These are phyloP conservation scores for Colletotrichum neosansevieriae DNA, from an alignment of 2,329 filamentous ascomycete species.

Conservation along the genomic window DNA sequence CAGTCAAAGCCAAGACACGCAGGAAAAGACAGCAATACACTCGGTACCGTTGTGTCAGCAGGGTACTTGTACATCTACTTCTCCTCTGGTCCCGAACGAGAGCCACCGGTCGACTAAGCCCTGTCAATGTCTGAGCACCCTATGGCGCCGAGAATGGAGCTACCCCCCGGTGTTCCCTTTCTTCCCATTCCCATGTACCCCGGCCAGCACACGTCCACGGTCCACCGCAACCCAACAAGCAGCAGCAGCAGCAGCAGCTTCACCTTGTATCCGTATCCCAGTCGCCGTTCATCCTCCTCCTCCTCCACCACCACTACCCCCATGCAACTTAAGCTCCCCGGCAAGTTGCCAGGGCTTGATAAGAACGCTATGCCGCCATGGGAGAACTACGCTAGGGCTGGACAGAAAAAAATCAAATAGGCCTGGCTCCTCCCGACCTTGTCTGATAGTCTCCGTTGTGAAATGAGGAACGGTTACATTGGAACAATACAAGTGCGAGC, in stretches of 20 bases:
- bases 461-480: conserved; percentile 36
- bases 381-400: conserved; percentile 38
- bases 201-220: conserved; percentile 36
- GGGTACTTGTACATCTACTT: conserved; percentile 37
- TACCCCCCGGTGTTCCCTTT: conserved; percentile 35
- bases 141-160: conserved; percentile 34
- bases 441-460: conserved; percentile 24
- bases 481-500: conserved; percentile 22
- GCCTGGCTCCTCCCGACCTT: conserved; percentile 37
- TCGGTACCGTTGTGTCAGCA: conserved; percentile 28
- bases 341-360: conserved; percentile 37
- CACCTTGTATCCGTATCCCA: conserved; percentile 33
- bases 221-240: conserved; percentile 35
- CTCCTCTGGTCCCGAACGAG: conserved; percentile 27
- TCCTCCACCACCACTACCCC: conserved; percentile 31
- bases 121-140: conserved; percentile 40
- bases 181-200: conserved; percentile 32
- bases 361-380: conserved; percentile 40
- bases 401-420: conserved; percentile 40
- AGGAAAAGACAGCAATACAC: conserved; percentile 9
- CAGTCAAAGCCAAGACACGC: conserved; percentile 29
- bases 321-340: conserved; percentile 40
- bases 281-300: conserved; percentile 39
- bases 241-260: conserved; percentile 31
- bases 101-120: conserved; percentile 38